Percentiles rank a stretch among this genome's conserved stretches.
phyloP scores from a whole-genome alignment of 306 rosid species.

The Prinsepia uniflora region DNA sequence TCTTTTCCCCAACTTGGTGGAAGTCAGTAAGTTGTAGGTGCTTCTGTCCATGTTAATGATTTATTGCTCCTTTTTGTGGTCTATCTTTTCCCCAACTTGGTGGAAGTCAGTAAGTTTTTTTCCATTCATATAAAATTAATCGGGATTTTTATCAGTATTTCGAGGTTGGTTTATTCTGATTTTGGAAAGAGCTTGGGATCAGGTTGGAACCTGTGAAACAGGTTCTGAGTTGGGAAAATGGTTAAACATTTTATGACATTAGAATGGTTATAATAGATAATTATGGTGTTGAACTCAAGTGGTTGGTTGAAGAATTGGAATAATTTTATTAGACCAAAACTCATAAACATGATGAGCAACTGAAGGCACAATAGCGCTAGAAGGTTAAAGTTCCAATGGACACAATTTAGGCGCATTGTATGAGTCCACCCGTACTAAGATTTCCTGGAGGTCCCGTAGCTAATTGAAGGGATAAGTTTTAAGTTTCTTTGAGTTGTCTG shows the following conservation, averaged over 20 bases:
- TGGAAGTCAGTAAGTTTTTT: background rate
- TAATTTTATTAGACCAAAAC: background rate
- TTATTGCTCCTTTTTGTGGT: background rate
- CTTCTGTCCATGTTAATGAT: conserved; percentile 2
- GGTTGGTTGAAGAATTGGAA: background rate
- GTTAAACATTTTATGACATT: background rate
- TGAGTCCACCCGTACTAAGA: background rate
- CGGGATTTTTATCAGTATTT: background rate
- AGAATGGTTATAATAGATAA: background rate
- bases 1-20: background rate
- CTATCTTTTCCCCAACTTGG: background rate
- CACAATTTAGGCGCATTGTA: background rate
- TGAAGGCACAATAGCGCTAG: background rate
- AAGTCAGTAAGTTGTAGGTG: no score
- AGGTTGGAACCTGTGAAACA: background rate
- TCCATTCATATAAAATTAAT: background rate
- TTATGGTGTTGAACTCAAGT: background rate
- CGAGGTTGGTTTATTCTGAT: background rate
- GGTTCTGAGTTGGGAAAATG: background rate
- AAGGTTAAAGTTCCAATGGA: background rate
- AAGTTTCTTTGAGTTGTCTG: background rate
- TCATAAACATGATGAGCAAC: background rate
- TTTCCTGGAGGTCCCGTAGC: background rate
- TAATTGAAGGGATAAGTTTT: background rate
- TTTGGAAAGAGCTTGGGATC: background rate